Base-by-base conservation (phyloP, 345 rosid species). In the Fremontodendron californicum region DNA sequence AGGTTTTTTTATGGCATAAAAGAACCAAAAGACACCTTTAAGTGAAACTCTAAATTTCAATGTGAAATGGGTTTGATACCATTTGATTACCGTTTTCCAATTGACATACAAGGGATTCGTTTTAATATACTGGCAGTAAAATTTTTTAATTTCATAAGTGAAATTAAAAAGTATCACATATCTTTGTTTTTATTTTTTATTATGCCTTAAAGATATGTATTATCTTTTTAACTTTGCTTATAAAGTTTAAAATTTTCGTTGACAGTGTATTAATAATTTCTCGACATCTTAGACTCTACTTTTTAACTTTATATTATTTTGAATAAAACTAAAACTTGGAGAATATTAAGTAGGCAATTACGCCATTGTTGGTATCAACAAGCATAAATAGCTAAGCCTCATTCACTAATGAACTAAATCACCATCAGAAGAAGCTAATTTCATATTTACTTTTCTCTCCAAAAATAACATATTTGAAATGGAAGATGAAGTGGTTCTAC, bases 401-500 rank as follows among this genome's bases (percentile, higher is more conserved):
- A 16, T 70, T 29, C 40, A 1, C 9, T 9, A 27, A 46, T 6
- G 16, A 2, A 45, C 39, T 7, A 46, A 45, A 43, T 15, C 73
- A 68, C 29, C 46, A 19, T n/a, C 2, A 62, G 42, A 33, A 33
- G 42, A 62, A 35, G 45, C 45, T n/a, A n/a, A n/a, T 63, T 63
- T 35, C 25, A 4, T 62, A 31, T 15, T 29, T 31, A 21, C 16
- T 45, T 31, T 62, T 29, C 66, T 15, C 6, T 9, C 13, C 25
- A 37, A 64, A 19, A 37, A n/a, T 5, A 42, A 5, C 33, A 0
- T 25, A 25, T 29, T 70, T 29, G 74, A 46, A 29, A 70, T 70
- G 74, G 74, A 46, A 27, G 58, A 48, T 29, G 40, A 70, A 70
- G 74, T 70, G 0, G 23, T 70, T 27, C 40, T 70, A 16, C 74